These are phyloP conservation scores for Grammothele lineata DNA, from an alignment of 768 basidiomycete genomes.

Conservation along the genomic window DNA sequence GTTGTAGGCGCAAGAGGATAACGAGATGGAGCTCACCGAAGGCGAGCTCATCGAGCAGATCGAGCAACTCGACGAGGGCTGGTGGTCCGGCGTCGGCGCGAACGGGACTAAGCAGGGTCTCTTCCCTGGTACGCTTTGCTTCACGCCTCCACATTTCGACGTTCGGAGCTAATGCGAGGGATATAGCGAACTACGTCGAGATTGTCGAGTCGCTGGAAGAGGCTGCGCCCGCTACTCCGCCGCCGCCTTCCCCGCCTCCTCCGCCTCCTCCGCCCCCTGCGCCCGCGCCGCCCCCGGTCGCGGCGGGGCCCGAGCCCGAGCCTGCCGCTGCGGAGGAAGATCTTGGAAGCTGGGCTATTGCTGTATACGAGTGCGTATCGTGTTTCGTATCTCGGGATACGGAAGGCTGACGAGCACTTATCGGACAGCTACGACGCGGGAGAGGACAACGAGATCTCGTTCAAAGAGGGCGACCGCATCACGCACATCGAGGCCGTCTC, in stretches of 20 bases:
- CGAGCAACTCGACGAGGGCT: conserved; percentile 83
- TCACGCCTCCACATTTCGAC: not conserved
- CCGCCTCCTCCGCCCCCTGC: conserved; percentile 42
- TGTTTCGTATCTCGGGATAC: no score
- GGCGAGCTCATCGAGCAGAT: conserved; percentile 81
- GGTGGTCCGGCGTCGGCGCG: conserved; percentile 81
- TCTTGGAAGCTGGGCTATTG: conserved; percentile 58
- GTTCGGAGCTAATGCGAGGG: not conserved
- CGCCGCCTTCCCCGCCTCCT: conserved; percentile 56
- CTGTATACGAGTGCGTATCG: conserved; percentile 67
- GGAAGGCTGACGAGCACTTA: conserved; percentile 4
- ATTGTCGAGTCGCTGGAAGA: conserved; percentile 46
- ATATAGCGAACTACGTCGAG: conserved; percentile 82
- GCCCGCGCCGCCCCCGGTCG: conserved; percentile 39
- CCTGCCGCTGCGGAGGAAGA: conserved; percentile 40
- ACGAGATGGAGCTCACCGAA: conserved; percentile 77
- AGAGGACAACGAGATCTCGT: conserved; percentile 88
- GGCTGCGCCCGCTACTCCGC: conserved; percentile 42
- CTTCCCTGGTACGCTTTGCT: conserved; percentile 61
- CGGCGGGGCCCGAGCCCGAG: conserved; percentile 42
- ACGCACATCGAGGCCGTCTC: conserved; percentile 72
- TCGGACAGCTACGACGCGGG: conserved; percentile 73
- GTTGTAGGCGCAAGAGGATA: conserved; percentile 81
- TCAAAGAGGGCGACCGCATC: conserved; percentile 80
- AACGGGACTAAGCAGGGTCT: conserved; percentile 68